Conservation (phyloP, 2,329 filamentous ascomycete genomes). For the Botrytis deweyae region DNA sequence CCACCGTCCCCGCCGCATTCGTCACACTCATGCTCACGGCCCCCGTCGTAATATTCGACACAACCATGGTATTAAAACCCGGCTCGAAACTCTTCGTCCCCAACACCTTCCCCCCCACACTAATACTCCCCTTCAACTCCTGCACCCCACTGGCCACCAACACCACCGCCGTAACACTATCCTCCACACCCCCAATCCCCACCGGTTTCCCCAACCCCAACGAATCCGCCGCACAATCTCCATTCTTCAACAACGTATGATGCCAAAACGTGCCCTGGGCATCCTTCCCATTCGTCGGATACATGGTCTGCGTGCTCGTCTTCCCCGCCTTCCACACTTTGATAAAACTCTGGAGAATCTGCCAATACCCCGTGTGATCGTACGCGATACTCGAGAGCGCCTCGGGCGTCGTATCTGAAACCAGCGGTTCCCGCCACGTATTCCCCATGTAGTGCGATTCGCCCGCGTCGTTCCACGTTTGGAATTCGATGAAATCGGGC, state of each 20-base stretch:
- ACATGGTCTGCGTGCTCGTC: conserved; percentile 27
- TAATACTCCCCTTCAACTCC: conserved; percentile 15
- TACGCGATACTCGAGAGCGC: conserved; percentile 38
- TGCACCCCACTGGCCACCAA: conserved; percentile 23
- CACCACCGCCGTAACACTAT: conserved; percentile 23
- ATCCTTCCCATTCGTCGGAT: conserved; percentile 27
- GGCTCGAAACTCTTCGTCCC: conserved; percentile 9
- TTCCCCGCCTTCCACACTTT: conserved; percentile 41
- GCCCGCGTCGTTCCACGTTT: conserved; percentile 45
- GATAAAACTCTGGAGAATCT: conserved; percentile 42
- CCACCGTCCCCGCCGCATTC: conserved; percentile 14
- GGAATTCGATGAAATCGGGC: conserved; percentile 43
- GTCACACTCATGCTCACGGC: conserved; percentile 20
- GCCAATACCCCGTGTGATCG: conserved; percentile 41
- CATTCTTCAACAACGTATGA: conserved; percentile 27
- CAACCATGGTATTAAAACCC: conserved; percentile 26
- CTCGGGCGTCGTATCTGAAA: conserved; percentile 31
- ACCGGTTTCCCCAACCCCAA: conserved; percentile 16
- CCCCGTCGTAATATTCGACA: conserved; percentile 25
- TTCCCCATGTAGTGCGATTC: conserved; percentile 45
- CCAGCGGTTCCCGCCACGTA: conserved; percentile 41
- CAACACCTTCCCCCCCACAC: conserved; percentile 18
- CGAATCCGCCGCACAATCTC: conserved; percentile 9
- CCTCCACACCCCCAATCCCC: conserved; percentile 10
- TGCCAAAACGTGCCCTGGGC: conserved; percentile 39